Base-by-base conservation (phyloP, 164 flowering plant genomes). In the Annona cherimola region DNA sequence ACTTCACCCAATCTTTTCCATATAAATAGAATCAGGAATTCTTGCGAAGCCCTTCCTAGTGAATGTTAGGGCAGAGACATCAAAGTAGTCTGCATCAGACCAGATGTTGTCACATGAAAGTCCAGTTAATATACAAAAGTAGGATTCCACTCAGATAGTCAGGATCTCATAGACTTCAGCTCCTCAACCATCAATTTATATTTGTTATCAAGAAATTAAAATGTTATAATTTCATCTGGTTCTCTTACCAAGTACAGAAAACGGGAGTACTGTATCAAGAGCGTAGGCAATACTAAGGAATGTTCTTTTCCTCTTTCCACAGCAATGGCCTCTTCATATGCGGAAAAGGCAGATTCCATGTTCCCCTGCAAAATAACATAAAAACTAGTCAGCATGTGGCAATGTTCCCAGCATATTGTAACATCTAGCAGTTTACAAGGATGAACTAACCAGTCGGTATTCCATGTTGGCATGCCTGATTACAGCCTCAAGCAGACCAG, bases 401-500 rank as follows among this genome's bases (percentile, higher is more conserved):
- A 35, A 54, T 16, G 4, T 12, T n/a, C 6, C 11, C 40, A 8
- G 19, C 57, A 11, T 50, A 8, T 11, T 8, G 57, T 50, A 2
- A 40, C 5, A 69, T 4, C 42, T n/a, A 57, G 19, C 19, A 7
- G 76, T 55, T 62, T 26, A 3, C 20, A 61, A 50, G 5, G 45
- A 2, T 62, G 0, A 77, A 43, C 85, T 81, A 85, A 95, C 98
- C 85, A 89, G 78, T 65, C 99, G 87, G 50, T 79, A 74, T 80
- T 95, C 99, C 99, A 95, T 93, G 80, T 95, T 95, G 60, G 97
- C 94, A 86, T 95, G 99, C 82, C 87, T 90, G 45, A 89, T 81
- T 66, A 93, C 83, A 54, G 99, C 98, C 79, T 95, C 99, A 42
- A 95, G 79, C 61, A 95, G 87, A 69, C 98, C 99, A 68, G 99